A percentile compares a stretch with the other conserved stretches of the same genome.
These are phyloP conservation scores for Pythium graminicola DNA, from an alignment of 352 stramenopile genomes.

Conservation along the genomic window DNA sequence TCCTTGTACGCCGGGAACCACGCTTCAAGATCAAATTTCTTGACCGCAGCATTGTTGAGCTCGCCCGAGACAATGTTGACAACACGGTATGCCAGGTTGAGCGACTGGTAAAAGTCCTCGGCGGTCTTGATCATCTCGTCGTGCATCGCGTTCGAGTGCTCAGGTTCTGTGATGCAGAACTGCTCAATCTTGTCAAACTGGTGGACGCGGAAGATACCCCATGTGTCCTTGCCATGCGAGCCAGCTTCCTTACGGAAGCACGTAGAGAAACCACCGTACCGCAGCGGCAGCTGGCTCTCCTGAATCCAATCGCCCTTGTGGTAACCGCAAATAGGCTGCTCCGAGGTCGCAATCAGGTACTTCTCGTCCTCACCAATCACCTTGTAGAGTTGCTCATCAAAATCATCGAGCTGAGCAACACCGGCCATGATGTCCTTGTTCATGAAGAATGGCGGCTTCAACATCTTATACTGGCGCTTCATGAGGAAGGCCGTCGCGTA, in stretches of 20 bases:
- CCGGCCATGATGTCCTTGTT: conserved; percentile 98
- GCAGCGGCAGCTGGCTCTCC: conserved; percentile 73
- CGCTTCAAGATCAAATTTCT: conserved; percentile 84
- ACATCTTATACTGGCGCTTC: conserved; percentile 93
- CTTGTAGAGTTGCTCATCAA: conserved; percentile 99
- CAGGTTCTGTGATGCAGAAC: conserved; percentile 75
- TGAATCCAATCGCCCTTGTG: conserved; percentile 93
- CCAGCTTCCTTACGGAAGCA: conserved; percentile 87
- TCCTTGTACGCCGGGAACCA: conserved; percentile 80
- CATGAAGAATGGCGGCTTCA: conserved; percentile 99
- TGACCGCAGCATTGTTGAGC: conserved; percentile 69
- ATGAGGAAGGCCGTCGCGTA: conserved; percentile 97
- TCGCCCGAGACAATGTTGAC: conserved; percentile 83
- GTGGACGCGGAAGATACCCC: conserved; percentile 85
- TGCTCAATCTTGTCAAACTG: conserved; percentile 90
- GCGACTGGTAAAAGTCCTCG: conserved; percentile 62
- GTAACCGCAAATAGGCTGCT: conserved; percentile 99
- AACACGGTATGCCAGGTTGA: conserved; percentile 75
- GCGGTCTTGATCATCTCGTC: conserved; percentile 78
- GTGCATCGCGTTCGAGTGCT: conserved; percentile 61
- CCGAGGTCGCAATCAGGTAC: conserved; percentile 99
- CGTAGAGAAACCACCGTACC: conserved; percentile 77
- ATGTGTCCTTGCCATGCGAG: conserved; percentile 57
- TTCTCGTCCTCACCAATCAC: conserved; percentile 96
- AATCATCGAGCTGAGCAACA: conserved; percentile 99